Evolutionary conservation across 1,139 yeast species (phyloP).

Genomic region (Yamadazyma taylorii): DNA sequence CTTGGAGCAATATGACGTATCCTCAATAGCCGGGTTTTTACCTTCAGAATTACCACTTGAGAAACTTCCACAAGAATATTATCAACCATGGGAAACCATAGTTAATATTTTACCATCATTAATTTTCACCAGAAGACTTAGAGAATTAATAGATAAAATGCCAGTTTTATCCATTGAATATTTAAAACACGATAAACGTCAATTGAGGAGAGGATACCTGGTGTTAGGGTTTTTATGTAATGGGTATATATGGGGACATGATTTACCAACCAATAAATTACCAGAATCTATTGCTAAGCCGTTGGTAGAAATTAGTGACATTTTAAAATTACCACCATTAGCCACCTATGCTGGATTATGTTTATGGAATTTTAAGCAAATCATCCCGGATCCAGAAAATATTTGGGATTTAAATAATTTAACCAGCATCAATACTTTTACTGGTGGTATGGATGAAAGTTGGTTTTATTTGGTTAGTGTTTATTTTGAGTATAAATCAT

Average conservation of each 20-base stretch:
- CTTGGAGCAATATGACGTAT: constrained; percentile 66
- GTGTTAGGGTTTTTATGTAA: constrained; percentile 78
- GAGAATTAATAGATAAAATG: constrained; percentile 59
- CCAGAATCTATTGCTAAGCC: constrained; percentile 75
- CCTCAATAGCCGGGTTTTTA: constrained; percentile 71
- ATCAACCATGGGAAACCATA: constrained; percentile 74
- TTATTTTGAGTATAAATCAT: constrained; percentile 81
- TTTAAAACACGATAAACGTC: constrained; percentile 40
- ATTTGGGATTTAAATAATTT: constrained; percentile 61
- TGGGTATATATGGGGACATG: constrained; percentile 87
- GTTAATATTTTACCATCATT: constrained; percentile 70
- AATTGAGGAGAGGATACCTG: constrained; percentile 78
- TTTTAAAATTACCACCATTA: constrained; percentile 76
- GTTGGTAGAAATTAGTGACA: constrained; percentile 55
- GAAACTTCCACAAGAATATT: constrained; percentile 60
- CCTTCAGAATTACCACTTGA: constrained; percentile 68
- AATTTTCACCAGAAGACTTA: constrained; percentile 61
- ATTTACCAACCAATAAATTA: constrained; percentile 61
- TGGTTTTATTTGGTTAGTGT: constrained; percentile 94
- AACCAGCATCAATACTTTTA: constrained; percentile 79
- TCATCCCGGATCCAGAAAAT: constrained; percentile 48
- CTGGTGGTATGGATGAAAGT: constrained; percentile 88
- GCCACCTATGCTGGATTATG: constrained; percentile 87
- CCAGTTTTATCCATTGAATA: constrained; percentile 51
- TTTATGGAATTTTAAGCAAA: constrained; percentile 80